phyloP scores from a whole-genome alignment of 192 early-diverging fungal species.

The Coemansia sp. region DNA sequence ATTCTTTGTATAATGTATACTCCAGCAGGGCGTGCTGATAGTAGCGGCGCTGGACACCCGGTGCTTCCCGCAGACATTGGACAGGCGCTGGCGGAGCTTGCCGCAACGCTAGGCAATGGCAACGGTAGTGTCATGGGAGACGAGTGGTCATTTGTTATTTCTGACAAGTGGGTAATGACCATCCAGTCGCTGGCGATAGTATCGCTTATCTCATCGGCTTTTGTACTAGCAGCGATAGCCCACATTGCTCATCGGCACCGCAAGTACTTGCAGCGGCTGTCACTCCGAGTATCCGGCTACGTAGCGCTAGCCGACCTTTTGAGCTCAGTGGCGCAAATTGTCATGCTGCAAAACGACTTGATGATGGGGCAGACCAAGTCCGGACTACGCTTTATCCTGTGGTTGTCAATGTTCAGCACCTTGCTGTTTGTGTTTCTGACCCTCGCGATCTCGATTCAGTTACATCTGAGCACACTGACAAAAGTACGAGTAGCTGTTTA shows the following conservation, averaged over 20 bases:
- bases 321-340: constrained; percentile 22
- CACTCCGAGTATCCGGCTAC: constrained; percentile 39
- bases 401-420: constrained; percentile 37
- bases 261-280: constrained; percentile 36
- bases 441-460: constrained; percentile 33
- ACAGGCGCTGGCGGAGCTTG: neutral
- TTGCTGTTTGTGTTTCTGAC: constrained; percentile 42
- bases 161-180: constrained; percentile 22
- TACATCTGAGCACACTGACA: constrained; percentile 53
- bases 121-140: constrained; percentile 1
- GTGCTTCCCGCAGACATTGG: constrained; percentile 2
- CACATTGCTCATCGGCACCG: constrained; percentile 21
- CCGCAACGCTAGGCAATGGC: constrained; percentile 4
- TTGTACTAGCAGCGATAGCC: constrained; percentile 13
- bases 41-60: neutral
- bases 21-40: neutral
- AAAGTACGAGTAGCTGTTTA: constrained; percentile 30
- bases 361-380: constrained; percentile 26
- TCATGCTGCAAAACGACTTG: constrained; percentile 33
- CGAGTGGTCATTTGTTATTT: constrained; percentile 40
- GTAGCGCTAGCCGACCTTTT: constrained; percentile 29
- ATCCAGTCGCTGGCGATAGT: constrained; percentile 33
- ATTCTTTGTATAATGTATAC: constrained; percentile 1
- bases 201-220: constrained; percentile 29
- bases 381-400: constrained; percentile 37